Percentiles rank a stretch among this genome's conserved stretches.
phyloP scores from a whole-genome alignment of 805 yeast species.

The Suhomyces sp. region DNA sequence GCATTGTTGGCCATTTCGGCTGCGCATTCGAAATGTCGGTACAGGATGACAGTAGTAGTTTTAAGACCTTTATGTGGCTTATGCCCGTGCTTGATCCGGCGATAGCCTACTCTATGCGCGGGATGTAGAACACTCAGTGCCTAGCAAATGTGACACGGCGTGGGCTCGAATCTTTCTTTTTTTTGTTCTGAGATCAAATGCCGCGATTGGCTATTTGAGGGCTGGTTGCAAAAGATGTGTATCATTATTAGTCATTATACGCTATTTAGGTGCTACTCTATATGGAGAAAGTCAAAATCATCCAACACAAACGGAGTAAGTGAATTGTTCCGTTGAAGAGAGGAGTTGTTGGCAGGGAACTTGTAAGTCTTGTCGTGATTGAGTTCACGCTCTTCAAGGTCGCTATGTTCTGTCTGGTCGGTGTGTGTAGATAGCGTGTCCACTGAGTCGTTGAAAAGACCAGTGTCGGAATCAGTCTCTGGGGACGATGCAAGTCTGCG shows the following conservation, averaged over 20 bases:
- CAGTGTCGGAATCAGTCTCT: conserved; percentile 2
- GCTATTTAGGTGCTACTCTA: background rate
- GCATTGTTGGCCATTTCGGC: background rate
- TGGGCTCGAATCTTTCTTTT: background rate
- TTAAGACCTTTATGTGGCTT: background rate
- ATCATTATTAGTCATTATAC: background rate
- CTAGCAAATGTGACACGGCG: background rate
- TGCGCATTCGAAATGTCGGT: background rate
- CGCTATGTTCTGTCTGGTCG: conserved; percentile 1
- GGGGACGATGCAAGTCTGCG: conserved; percentile 8
- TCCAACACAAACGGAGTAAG: conserved; percentile 2
- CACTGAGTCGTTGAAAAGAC: conserved; percentile 23
- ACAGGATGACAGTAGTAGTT: background rate
- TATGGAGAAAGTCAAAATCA: background rate
- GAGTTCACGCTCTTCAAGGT: background rate
- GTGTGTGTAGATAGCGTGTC: conserved; percentile 30
- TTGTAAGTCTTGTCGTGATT: background rate
- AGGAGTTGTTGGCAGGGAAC: background rate
- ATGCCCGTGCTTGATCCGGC: background rate
- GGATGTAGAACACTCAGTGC: background rate
- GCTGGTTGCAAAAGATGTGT: background rate
- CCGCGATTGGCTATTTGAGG: background rate
- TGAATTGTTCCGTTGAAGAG: background rate
- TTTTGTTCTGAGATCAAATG: background rate
- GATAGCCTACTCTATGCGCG: background rate